Conservation (phyloP, 768 basidiomycete species). For the Serendipita indica region DNA sequence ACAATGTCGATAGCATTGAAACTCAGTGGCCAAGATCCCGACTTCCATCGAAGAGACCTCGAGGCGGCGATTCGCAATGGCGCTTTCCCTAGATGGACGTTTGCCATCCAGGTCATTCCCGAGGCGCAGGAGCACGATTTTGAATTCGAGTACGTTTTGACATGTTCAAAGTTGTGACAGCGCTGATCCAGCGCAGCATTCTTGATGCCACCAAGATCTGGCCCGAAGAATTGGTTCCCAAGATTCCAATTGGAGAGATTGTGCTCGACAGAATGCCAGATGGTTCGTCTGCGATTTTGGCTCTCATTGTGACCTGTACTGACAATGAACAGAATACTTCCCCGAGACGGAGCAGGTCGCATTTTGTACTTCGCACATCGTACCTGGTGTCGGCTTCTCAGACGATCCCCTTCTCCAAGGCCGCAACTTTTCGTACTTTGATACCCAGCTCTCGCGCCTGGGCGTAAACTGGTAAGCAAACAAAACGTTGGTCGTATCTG, state of each 20-base stretch:
- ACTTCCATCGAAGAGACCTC: conserved; percentile 79
- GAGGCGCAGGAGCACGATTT: conserved; percentile 65
- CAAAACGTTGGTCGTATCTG: conserved; percentile 9
- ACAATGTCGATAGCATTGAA: neutral
- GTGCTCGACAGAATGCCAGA: conserved; percentile 46
- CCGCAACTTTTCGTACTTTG: conserved; percentile 76
- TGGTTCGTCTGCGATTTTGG: neutral
- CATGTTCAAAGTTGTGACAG: too few relatives aligned
- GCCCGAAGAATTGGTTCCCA: conserved; percentile 67
- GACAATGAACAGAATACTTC: conserved; percentile 48
- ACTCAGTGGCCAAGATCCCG: conserved; percentile 31
- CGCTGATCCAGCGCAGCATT: conserved; percentile 23
- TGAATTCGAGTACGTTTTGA: conserved; percentile 55
- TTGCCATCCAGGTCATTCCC: conserved; percentile 60
- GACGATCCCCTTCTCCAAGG: conserved; percentile 73
- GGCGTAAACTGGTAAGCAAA: conserved; percentile 69
- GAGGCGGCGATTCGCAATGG: conserved; percentile 67
- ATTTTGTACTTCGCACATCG: conserved; percentile 50
- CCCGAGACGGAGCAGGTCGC: conserved; percentile 80
- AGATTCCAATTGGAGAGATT: conserved; percentile 64
- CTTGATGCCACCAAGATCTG: conserved; percentile 78
- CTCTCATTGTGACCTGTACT: neutral
- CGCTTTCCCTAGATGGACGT: conserved; percentile 58
- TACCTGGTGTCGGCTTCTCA: conserved; percentile 55
- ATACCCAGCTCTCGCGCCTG: conserved; percentile 68